phyloP scores from a whole-genome alignment of 108 stramenopile species.

The Nannochloropsis salina region DNA sequence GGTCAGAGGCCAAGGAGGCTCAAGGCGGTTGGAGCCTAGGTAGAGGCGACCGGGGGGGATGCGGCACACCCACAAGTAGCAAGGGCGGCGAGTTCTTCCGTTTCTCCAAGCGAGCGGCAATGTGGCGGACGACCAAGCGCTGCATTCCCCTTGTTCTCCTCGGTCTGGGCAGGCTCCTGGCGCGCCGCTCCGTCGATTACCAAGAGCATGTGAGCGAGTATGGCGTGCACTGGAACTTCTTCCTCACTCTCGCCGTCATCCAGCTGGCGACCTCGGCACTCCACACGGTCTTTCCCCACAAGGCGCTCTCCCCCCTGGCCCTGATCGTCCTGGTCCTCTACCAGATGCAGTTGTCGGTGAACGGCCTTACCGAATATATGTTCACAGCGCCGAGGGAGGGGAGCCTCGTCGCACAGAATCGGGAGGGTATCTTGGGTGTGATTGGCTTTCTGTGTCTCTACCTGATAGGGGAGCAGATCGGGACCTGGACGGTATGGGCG shows the following conservation, averaged over 20 bases:
- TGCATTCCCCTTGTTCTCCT: neutral
- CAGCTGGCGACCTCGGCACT: neutral
- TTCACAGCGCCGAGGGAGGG: neutral
- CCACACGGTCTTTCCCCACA: neutral
- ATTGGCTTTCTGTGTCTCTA: neutral
- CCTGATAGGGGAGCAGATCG: neutral
- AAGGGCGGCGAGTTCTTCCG: neutral
- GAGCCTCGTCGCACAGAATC: neutral
- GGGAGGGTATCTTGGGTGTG: neutral
- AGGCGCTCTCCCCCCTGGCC: neutral
- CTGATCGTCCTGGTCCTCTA: neutral
- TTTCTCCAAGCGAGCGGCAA: neutral
- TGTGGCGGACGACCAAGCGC: conserved; percentile 12
- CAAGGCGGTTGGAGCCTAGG: too few relatives aligned
- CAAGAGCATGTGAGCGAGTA: conserved; percentile 87
- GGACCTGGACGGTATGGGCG: neutral
- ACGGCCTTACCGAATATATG: neutral
- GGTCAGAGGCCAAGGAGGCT: neutral
- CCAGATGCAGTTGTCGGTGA: conserved; percentile 18
- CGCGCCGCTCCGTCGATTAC: conserved; percentile 22
- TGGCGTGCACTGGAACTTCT: conserved; percentile 99
- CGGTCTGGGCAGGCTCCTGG: neutral
- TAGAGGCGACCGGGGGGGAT: neutral
- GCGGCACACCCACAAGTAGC: neutral
- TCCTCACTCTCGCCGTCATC: conserved; percentile 73